These are phyloP conservation scores for Pestalotiopsis sp. DNA, from an alignment of 2,329 filamentous ascomycete genomes.

Conservation along the genomic window DNA sequence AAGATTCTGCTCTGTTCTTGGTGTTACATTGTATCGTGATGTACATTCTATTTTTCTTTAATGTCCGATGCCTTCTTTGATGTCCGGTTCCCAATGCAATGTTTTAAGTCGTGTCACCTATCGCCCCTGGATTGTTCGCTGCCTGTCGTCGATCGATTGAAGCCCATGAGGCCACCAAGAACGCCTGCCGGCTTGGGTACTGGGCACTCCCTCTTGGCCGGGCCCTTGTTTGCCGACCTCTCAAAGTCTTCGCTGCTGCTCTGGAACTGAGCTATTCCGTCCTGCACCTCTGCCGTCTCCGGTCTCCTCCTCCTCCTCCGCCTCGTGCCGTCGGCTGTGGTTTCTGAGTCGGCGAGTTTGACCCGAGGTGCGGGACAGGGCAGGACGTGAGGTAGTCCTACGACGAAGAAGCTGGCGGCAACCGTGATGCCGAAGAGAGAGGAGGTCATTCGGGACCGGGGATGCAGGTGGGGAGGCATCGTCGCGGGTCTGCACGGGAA, in stretches of 20 bases:
- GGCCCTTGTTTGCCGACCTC: constrained; percentile 33
- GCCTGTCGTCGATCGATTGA: constrained; percentile 43
- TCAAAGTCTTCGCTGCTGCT: constrained; percentile 35
- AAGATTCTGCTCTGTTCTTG: background rate
- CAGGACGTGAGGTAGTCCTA: constrained; percentile 84
- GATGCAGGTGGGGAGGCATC: constrained; percentile 90
- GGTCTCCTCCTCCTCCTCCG: constrained; percentile 43
- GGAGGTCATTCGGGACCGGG: constrained; percentile 87
- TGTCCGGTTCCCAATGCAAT: background rate
- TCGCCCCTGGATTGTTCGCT: constrained; percentile 11
- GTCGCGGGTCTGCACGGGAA: constrained; percentile 8
- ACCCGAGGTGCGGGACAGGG: constrained; percentile 84
- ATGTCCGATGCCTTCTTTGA: background rate
- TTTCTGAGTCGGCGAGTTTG: constrained; percentile 70
- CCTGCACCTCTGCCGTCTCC: constrained; percentile 40
- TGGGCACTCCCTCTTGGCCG: constrained; percentile 73
- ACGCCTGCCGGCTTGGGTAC: constrained; percentile 86
- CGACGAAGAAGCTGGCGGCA: constrained; percentile 85
- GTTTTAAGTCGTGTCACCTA: background rate
- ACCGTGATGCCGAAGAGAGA: constrained; percentile 95
- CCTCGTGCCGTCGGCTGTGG: constrained; percentile 28
- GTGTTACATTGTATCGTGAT: constrained; percentile 10
- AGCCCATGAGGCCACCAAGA: constrained; percentile 73
- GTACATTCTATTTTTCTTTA: constrained; percentile 12
- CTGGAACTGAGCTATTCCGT: constrained; percentile 50